Evolutionary conservation across 345 rosid genomes (phyloP).

Genomic region (Litchi chinensis): DNA sequence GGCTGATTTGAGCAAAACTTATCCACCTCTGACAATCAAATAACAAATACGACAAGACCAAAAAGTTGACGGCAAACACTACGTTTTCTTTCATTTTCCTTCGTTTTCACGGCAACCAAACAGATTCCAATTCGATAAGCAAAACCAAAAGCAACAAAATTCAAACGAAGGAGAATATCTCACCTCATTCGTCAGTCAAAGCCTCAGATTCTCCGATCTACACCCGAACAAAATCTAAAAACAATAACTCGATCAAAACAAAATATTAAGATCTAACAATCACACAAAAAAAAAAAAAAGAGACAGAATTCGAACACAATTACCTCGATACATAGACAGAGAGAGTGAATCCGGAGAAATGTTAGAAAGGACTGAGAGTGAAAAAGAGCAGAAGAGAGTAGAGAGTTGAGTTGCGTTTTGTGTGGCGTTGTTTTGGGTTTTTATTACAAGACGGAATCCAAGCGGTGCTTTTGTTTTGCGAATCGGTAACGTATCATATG

Average conservation of each 20-base stretch:
- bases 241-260: not conserved
- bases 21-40: constrained; percentile 9
- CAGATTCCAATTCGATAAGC: constrained; percentile 11
- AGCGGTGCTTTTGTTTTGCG: constrained; percentile 11
- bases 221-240: not conserved
- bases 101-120: constrained; percentile 38
- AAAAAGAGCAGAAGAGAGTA: not conserved
- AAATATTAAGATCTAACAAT: not conserved
- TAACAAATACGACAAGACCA: constrained; percentile 4
- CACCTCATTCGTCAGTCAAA: constrained; percentile 40
- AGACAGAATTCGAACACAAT: constrained; percentile 3
- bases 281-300: constrained; percentile 3
- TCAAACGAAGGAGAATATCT: constrained; percentile 2
- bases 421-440: not conserved
- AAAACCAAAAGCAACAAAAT: constrained; percentile 2
- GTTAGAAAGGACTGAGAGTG: constrained; percentile 29
- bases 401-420: too few species aligned
- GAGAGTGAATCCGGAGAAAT: constrained; percentile 34
- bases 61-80: not conserved
- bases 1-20: constrained; percentile 16
- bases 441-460: constrained; percentile 36
- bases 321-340: constrained; percentile 22
- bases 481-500: not conserved
- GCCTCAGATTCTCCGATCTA: constrained; percentile 38
- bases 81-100: constrained; percentile 11